Percentiles rank a stretch among this genome's conserved stretches.
These are phyloP conservation scores for Smithsoniella earleae DNA, from an alignment of 163 green algal genomes.

Conservation along the genomic window DNA sequence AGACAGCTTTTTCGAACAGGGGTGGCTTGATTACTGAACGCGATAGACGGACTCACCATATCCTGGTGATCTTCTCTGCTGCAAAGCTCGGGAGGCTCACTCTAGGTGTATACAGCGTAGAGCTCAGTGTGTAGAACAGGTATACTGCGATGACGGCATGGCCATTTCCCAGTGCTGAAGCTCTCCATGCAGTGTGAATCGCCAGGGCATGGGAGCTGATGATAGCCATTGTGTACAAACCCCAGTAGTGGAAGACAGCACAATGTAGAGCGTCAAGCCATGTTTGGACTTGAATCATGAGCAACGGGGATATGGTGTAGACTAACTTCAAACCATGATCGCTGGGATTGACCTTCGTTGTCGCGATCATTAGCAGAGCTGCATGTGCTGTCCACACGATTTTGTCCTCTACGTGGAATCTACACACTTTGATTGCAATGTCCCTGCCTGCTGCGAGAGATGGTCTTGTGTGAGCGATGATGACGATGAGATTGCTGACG, in stretches of 20 bases:
- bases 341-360: not conserved
- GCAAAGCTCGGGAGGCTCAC: conserved; percentile 4
- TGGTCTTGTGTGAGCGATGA: not conserved
- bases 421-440: not conserved
- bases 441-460: not conserved
- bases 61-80: not conserved
- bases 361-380: not conserved
- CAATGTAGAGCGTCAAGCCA: conserved; percentile 2
- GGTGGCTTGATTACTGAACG: too few species aligned
- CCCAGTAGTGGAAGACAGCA: not conserved
- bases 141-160: conserved; percentile 6
- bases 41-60: too few species aligned
- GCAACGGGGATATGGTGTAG: not conserved
- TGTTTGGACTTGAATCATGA: not conserved
- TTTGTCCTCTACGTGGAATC: conserved; percentile 1
- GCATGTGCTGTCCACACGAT: not conserved
- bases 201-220: not conserved
- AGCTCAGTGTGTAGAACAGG: conserved; percentile 8
- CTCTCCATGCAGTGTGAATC: not conserved
- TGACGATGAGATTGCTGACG: not conserved
- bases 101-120: not conserved
- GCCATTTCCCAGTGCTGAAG: not conserved
- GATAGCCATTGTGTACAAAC: not conserved
- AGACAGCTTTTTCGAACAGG: too few species aligned
- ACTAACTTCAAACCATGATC: not conserved